Conservation (phyloP, 768 basidiomycete genomes). For the Dacryopinax spathularia region DNA sequence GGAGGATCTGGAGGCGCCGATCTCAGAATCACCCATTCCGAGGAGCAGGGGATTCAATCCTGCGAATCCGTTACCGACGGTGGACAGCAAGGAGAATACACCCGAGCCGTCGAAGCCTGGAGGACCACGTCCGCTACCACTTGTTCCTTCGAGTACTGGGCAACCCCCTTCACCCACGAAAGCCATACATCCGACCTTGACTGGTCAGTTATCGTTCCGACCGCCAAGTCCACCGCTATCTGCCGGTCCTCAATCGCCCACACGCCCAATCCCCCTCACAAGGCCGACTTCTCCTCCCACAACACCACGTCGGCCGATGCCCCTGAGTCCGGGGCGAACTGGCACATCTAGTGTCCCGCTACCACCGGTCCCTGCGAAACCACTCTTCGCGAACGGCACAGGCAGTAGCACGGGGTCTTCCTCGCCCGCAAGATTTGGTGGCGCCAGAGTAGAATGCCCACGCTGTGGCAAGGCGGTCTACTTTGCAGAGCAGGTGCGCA, state of each 20-base stretch:
- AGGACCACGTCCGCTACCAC: neutral
- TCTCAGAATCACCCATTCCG: neutral
- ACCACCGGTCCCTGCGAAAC: neutral
- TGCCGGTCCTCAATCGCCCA: neutral
- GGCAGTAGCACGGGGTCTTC: conserved; percentile 16
- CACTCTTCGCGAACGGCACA: conserved; percentile 14
- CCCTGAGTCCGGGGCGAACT: conserved; percentile 1
- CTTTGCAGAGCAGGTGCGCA: conserved; percentile 63
- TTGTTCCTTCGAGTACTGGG: neutral
- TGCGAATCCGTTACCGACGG: neutral
- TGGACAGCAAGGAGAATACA: neutral
- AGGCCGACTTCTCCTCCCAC: conserved; percentile 7
- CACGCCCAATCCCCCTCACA: neutral
- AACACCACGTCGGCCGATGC: neutral
- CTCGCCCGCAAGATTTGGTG: conserved; percentile 12
- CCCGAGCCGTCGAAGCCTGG: neutral
- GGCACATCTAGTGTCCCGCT: conserved; percentile 4
- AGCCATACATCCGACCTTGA: neutral
- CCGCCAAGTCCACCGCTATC: neutral
- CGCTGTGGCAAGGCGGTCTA: conserved; percentile 64
- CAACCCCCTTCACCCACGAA: neutral
- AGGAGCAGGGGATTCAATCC: neutral
- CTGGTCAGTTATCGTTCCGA: neutral
- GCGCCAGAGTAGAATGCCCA: conserved; percentile 46
- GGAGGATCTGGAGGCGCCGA: neutral